Conservation (phyloP, 2,329 filamentous ascomycete genomes). For the Rutstroemia sp. region DNA sequence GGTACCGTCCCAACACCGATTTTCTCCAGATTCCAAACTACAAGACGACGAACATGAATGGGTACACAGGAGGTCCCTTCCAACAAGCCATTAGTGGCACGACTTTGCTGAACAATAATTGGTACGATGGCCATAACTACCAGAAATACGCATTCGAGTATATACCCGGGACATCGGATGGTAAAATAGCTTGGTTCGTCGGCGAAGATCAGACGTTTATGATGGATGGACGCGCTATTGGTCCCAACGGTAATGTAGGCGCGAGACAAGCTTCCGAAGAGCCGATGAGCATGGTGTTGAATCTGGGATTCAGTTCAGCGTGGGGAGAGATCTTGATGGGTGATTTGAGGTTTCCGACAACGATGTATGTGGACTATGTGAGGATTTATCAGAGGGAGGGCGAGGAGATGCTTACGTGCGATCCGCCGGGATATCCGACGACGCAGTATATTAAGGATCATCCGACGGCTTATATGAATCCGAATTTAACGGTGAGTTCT, state of each 20-base stretch:
- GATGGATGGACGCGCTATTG: constrained; percentile 43
- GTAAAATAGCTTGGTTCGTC: constrained; percentile 45
- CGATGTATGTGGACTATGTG: constrained; percentile 48
- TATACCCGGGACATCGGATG: constrained; percentile 35
- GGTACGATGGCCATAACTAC: constrained; percentile 46
- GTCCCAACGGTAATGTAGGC: constrained; percentile 45
- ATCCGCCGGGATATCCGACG: constrained; percentile 53
- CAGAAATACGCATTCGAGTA: constrained; percentile 51
- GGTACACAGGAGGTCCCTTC: constrained; percentile 45
- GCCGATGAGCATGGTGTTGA: constrained; percentile 46
- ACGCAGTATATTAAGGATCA: constrained; percentile 60
- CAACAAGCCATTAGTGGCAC: constrained; percentile 50
- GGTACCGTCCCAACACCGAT: constrained; percentile 44
- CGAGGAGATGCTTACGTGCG: constrained; percentile 42
- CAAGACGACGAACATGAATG: constrained; percentile 40
- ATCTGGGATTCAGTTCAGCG: constrained; percentile 42
- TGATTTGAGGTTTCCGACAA: constrained; percentile 39
- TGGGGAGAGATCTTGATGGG: constrained; percentile 42
- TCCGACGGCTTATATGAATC: constrained; percentile 51
- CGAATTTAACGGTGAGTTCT: constrained; percentile 41
- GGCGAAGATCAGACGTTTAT: constrained; percentile 43
- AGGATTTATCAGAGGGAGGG: constrained; percentile 45
- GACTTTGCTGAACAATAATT: constrained; percentile 45
- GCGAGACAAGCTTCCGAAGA: constrained; percentile 42
- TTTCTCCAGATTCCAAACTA: constrained; percentile 44